These are phyloP conservation scores for Aspergillus latus DNA, from an alignment of 2,329 filamentous ascomycete genomes.

Conservation along the genomic window DNA sequence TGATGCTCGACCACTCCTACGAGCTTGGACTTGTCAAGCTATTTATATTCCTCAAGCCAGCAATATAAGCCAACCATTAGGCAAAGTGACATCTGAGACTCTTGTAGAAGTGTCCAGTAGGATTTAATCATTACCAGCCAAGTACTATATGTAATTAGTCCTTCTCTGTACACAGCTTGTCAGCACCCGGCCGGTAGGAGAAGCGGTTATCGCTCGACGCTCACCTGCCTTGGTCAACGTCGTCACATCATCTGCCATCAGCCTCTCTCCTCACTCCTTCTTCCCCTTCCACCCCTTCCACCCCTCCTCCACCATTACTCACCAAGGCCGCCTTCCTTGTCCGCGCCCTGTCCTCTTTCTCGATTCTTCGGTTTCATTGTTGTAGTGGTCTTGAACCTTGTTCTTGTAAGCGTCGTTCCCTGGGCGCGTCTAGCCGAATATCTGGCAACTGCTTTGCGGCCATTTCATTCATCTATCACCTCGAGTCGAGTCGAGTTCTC, in stretches of 20 bases:
- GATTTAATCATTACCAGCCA: not conserved
- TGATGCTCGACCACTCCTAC: not conserved
- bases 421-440: slow-evolving; percentile 7
- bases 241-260: slow-evolving; percentile 15
- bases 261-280: not conserved
- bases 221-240: slow-evolving; percentile 8
- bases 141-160: slow-evolving; percentile 3
- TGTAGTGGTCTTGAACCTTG: not conserved
- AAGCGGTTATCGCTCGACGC: slow-evolving; percentile 10
- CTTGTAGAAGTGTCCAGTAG: not conserved
- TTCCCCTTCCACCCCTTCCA: not conserved
- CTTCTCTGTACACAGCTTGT: slow-evolving; percentile 7
- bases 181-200: slow-evolving; percentile 3
- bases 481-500: not conserved
- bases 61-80: not conserved
- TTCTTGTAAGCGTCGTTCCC: slow-evolving; percentile 2
- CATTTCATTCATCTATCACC: not conserved
- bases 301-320: not conserved
- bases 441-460: slow-evolving; percentile 3
- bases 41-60: slow-evolving; percentile 1
- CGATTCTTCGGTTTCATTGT: not conserved
- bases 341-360: not conserved
- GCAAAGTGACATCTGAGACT: not conserved
- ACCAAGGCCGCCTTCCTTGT: not conserved
- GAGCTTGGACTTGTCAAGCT: not conserved